Conservation (phyloP, 768 basidiomycete species). For the Tulasnella sp. region DNA sequence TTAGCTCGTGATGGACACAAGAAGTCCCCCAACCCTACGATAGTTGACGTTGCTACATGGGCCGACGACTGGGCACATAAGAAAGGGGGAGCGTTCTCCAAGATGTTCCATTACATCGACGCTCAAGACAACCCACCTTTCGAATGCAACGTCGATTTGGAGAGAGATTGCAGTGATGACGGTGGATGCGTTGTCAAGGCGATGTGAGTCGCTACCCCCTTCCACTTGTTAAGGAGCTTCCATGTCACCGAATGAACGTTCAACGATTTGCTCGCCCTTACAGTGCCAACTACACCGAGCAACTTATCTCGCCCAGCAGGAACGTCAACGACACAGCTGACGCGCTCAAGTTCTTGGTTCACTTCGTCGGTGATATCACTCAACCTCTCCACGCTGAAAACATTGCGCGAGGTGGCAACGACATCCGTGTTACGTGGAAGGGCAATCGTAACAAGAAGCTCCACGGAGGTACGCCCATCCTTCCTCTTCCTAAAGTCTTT, state of each 20-base stretch:
- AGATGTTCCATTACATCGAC: slow-evolving; percentile 29
- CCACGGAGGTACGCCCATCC: slow-evolving; percentile 7
- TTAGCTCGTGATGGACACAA: background rate
- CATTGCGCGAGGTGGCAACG: slow-evolving; percentile 11
- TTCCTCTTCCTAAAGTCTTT: too few relatives aligned
- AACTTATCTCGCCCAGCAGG: background rate
- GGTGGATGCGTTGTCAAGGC: slow-evolving; percentile 21
- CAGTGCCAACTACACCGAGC: slow-evolving; percentile 3
- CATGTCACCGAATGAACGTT: too few relatives aligned
- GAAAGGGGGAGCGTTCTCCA: background rate
- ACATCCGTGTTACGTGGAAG: slow-evolving; percentile 10
- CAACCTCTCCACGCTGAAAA: too few relatives aligned
- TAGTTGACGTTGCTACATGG: background rate
- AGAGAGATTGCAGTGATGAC: background rate
- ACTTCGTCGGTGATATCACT: too few relatives aligned
- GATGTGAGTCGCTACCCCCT: background rate
- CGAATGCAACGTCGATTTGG: too few relatives aligned
- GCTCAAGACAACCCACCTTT: background rate
- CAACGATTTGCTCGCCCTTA: background rate
- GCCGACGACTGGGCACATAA: background rate
- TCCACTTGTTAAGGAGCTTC: background rate
- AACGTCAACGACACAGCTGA: too few relatives aligned
- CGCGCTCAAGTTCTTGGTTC: too few relatives aligned
- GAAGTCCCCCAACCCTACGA: background rate
- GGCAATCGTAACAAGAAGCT: slow-evolving; percentile 22